A percentile compares a stretch with the other conserved stretches of the same genome.
Evolutionary conservation across 257 asterid genomes (phyloP).

Genomic region (Anisodus tanguticus): DNA sequence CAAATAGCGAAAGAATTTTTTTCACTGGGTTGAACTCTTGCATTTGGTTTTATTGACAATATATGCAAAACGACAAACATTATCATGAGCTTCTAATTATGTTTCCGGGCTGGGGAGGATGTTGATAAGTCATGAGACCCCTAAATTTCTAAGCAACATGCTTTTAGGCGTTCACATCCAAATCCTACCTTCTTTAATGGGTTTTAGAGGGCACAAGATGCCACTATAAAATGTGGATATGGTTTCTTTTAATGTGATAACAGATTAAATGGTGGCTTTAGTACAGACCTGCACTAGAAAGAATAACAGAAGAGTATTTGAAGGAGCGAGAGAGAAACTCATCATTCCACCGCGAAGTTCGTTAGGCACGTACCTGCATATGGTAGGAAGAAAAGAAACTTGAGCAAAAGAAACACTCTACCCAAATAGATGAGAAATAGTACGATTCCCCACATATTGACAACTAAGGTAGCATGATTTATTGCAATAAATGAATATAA

Average conservation of each 20-base stretch:
- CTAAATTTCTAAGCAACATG: not conserved
- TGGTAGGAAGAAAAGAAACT: not conserved
- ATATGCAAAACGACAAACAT: no score
- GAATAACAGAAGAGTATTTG: conserved; percentile 59
- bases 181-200: not conserved
- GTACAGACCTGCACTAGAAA: conserved; percentile 62
- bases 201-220: not conserved
- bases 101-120: not conserved
- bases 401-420: not conserved
- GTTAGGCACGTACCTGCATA: conserved; percentile 78
- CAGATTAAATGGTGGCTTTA: not conserved
- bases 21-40: not conserved
- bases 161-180: not conserved
- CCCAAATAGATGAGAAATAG: not conserved
- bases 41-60: not conserved
- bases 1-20: not conserved
- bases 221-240: not conserved
- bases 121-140: not conserved
- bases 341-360: conserved; percentile 93
- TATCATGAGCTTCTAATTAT: no score
- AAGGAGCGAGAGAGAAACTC: conserved; percentile 72
- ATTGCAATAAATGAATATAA: no score
- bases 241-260: not conserved
- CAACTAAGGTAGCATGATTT: not conserved
- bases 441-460: not conserved